phyloP scores from a whole-genome alignment of 2,329 filamentous ascomycete genomes.

The Botryotinia globosa region DNA sequence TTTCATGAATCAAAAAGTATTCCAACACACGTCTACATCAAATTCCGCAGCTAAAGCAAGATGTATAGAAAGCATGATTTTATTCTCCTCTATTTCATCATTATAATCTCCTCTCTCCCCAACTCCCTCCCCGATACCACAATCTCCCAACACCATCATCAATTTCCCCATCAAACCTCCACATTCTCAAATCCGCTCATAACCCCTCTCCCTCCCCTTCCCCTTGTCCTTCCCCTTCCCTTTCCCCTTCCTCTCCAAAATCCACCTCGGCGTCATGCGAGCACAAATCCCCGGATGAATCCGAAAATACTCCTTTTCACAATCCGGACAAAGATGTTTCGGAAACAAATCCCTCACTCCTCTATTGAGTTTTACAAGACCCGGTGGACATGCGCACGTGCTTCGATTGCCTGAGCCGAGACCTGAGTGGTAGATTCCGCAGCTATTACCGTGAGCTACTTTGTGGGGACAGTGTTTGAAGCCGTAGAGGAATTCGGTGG shows the following conservation, averaged over 20 bases:
- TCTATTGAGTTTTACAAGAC: not conserved
- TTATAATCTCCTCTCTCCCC: rapidly evolving
- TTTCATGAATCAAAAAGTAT: not conserved
- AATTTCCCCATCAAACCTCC: too few relatives aligned
- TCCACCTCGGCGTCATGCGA: not conserved
- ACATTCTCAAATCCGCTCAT: not conserved
- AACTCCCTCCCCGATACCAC: too few relatives aligned
- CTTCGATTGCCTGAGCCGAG: not conserved
- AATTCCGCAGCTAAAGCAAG: not conserved
- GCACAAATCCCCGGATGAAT: not conserved
- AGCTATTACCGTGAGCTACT: not conserved
- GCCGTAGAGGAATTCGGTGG: not conserved
- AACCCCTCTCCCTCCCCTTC: not conserved
- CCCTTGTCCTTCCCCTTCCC: not conserved
- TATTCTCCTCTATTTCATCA: not conserved
- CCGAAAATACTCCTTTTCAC: not conserved
- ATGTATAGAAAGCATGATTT: not conserved
- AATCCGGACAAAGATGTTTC: not conserved
- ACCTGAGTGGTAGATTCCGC: not conserved
- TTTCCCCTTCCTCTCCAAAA: not conserved
- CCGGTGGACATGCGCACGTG: not conserved
- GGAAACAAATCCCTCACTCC: not conserved
- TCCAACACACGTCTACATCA: too few relatives aligned
- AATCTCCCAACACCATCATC: too few relatives aligned
- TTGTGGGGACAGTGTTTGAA: not conserved